Evolutionary conservation across 106 monocot species (phyloP).

Genomic region (Dendrobium chrysotoxum): DNA sequence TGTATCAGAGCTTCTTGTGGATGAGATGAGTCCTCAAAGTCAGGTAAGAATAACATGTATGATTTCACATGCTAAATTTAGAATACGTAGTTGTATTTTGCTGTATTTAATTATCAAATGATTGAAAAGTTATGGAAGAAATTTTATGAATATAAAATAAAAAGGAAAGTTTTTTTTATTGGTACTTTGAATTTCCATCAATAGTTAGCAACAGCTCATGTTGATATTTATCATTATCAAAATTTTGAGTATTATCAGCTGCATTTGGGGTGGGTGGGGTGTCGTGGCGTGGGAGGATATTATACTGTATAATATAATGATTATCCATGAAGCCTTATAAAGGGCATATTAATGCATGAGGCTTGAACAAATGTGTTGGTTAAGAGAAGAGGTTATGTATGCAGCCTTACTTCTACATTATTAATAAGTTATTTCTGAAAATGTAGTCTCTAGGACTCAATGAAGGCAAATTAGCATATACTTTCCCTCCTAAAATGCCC

Average conservation of each 20-base stretch:
- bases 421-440: too few species aligned
- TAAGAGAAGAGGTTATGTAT: too few species aligned
- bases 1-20: conserved; percentile 93
- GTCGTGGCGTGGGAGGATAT: not conserved
- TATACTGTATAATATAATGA: not conserved
- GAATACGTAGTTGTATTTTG: not conserved
- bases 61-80: not conserved
- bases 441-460: too few species aligned
- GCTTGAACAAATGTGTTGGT: not conserved
- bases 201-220: not conserved
- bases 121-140: not conserved
- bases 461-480: too few species aligned
- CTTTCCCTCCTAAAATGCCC: too few species aligned
- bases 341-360: not conserved
- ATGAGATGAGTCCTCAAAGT: conserved; percentile 60
- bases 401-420: too few species aligned
- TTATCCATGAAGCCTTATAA: not conserved
- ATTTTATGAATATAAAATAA: not conserved
- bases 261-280: not conserved
- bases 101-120: not conserved
- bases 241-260: not conserved
- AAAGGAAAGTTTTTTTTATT: not conserved
- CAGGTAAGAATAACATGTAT: conserved; percentile 31
- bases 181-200: not conserved
- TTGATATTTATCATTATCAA: not conserved